These are phyloP conservation scores for Fusarium humuli DNA, from an alignment of 2,329 filamentous ascomycete species.

Conservation along the genomic window DNA sequence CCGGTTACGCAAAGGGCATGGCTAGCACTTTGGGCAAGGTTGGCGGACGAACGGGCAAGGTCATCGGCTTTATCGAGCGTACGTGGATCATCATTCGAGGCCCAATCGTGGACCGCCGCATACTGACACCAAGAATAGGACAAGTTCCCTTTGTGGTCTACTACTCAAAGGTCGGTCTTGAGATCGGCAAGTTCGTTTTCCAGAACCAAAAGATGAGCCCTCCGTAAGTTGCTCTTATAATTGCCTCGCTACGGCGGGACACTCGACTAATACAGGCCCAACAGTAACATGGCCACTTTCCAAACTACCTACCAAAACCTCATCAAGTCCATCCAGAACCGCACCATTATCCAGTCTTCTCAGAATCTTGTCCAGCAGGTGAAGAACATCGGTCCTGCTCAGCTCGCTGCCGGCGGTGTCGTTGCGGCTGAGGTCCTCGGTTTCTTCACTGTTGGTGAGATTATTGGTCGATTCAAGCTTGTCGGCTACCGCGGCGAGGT, in stretches of 20 bases:
- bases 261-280: slow-evolving; percentile 17
- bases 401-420: slow-evolving; percentile 80
- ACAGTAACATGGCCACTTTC: slow-evolving; percentile 82
- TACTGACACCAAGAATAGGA: slow-evolving; percentile 62
- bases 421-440: slow-evolving; percentile 87
- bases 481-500: slow-evolving; percentile 87
- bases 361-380: slow-evolving; percentile 66
- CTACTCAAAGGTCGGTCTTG: slow-evolving; percentile 89
- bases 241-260: slow-evolving; percentile 23
- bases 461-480: slow-evolving; percentile 94
- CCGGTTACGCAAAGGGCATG: slow-evolving; percentile 75
- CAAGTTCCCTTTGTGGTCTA: slow-evolving; percentile 88
- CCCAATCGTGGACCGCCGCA: not conserved
- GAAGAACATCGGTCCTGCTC: slow-evolving; percentile 76
- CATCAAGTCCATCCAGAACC: slow-evolving; percentile 76
- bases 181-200: slow-evolving; percentile 90
- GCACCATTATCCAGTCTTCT: slow-evolving; percentile 67
- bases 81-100: slow-evolving; percentile 56
- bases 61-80: slow-evolving; percentile 89
- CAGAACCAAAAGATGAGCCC: slow-evolving; percentile 90
- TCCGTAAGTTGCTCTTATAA: slow-evolving; percentile 75
- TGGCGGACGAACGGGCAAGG: slow-evolving; percentile 83
- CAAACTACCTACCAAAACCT: slow-evolving; percentile 86
- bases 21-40: slow-evolving; percentile 76
- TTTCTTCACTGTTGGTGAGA: slow-evolving; percentile 98